Conservation (phyloP, 441 rosid genomes). For the Viola pubescens region DNA sequence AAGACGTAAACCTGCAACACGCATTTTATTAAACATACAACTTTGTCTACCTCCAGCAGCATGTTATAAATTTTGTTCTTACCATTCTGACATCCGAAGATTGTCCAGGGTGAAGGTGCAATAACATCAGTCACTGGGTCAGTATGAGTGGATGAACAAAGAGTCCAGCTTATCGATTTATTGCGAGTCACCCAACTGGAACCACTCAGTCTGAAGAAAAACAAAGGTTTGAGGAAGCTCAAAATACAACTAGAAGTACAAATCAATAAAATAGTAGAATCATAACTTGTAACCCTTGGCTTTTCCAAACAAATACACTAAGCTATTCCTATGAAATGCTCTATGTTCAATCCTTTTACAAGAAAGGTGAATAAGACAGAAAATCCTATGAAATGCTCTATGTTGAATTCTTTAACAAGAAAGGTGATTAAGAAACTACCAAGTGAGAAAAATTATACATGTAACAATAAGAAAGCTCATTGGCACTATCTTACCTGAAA, state of each 20-base stretch:
- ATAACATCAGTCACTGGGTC: slow-evolving; percentile 79
- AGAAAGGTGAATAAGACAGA: too few species aligned
- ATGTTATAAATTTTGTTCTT: slow-evolving; percentile 8
- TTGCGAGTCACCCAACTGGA: slow-evolving; percentile 39
- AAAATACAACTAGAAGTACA: slow-evolving; percentile 8
- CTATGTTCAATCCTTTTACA: too few species aligned
- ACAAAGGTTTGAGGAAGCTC: slow-evolving; percentile 14
- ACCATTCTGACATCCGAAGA: slow-evolving; percentile 97
- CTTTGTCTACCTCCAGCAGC: slow-evolving; percentile 15
- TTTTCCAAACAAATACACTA: too few species aligned
- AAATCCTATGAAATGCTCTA: neutral
- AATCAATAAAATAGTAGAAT: slow-evolving; percentile 2
- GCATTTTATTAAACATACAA: slow-evolving; percentile 18
- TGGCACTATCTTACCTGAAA: slow-evolving; percentile 34
- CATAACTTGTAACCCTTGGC: neutral
- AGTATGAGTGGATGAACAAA: slow-evolving; percentile 40
- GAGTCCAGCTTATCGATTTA: slow-evolving; percentile 72
- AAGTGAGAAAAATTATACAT: too few species aligned
- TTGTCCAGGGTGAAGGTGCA: slow-evolving; percentile 95
- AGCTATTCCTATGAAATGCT: too few species aligned
- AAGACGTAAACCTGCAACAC: slow-evolving; percentile 68
- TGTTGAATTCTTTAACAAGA: slow-evolving; percentile 1
- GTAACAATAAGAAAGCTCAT: neutral
- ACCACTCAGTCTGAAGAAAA: slow-evolving; percentile 50
- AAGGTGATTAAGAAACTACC: slow-evolving; percentile 1